These are phyloP conservation scores for Prosopis cineraria DNA, from an alignment of 306 rosid species.

Conservation along the genomic window DNA sequence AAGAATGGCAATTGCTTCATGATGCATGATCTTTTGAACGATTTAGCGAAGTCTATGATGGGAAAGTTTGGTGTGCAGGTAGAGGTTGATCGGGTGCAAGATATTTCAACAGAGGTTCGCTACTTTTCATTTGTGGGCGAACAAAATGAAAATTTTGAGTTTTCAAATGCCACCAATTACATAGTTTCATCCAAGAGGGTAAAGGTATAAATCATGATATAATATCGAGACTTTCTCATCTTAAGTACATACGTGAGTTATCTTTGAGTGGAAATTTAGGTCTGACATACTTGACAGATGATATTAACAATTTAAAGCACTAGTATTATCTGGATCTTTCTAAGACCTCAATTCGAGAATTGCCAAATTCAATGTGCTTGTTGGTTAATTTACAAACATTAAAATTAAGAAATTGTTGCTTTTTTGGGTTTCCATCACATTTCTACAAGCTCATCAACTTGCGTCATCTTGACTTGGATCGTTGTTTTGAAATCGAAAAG, in stretches of 20 bases:
- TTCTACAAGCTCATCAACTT: conserved; percentile 24
- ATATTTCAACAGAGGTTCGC: not conserved
- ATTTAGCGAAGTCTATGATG: not conserved
- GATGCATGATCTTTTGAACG: not conserved
- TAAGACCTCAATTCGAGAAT: rapidly evolving
- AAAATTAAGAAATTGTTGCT: rapidly evolving
- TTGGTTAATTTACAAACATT: conserved; percentile 38
- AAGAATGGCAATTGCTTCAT: not conserved
- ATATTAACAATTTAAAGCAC: conserved; percentile 23
- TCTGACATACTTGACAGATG: not conserved
- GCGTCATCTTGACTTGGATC: not conserved
- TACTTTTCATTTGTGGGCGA: not conserved
- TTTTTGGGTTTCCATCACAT: conserved; percentile 11
- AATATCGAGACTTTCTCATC: not conserved
- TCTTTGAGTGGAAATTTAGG: too few relatives aligned
- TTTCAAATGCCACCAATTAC: not conserved
- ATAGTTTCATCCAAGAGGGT: not conserved
- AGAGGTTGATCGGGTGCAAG: not conserved
- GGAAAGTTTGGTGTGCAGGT: not conserved
- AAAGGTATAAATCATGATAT: not conserved
- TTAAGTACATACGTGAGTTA: not conserved
- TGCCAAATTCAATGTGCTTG: conserved; percentile 32
- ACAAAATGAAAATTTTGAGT: not conserved
- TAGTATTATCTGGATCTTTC: conserved; percentile 37
- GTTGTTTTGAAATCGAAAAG: not conserved